These are phyloP conservation scores for Gaeumannomyces tritici DNA, from an alignment of 2,329 filamentous ascomycete species.

Conservation along the genomic window DNA sequence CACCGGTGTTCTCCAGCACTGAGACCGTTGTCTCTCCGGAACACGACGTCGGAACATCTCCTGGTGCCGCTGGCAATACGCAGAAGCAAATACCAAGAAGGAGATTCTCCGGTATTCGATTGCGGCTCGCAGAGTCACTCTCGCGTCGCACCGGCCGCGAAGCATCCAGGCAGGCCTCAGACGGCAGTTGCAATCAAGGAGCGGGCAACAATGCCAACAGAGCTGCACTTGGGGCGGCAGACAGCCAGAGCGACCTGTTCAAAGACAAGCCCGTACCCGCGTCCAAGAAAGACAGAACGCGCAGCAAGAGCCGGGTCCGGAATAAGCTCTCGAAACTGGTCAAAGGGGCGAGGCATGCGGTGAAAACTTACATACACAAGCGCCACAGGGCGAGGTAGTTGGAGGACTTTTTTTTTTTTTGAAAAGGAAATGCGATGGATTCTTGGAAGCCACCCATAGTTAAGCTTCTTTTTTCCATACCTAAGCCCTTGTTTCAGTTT, in stretches of 20 bases:
- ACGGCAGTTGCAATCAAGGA: too few relatives aligned
- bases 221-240: neutral
- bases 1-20: neutral
- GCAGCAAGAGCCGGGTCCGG: constrained; percentile 1
- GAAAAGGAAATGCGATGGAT: neutral
- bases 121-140: constrained; percentile 3
- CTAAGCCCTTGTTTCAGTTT: neutral
- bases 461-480: neutral
- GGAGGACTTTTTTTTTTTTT: neutral
- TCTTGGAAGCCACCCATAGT: neutral
- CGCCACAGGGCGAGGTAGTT: neutral
- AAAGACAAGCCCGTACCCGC: neutral
- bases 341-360: constrained; percentile 3
- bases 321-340: constrained; percentile 5
- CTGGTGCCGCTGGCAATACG: neutral
- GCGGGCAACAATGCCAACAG: neutral
- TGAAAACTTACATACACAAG: neutral
- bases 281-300: neutral
- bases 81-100: neutral
- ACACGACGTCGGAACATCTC: neutral
- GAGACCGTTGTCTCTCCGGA: neutral
- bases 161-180: neutral
- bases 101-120: constrained; percentile 1
- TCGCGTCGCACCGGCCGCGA: neutral
- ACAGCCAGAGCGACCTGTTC: neutral